Percentiles rank a stretch among this genome's conserved stretches.
Conservation (phyloP, 495 filamentous ascomycete genomes). For the Aspergillus taichungensis region DNA sequence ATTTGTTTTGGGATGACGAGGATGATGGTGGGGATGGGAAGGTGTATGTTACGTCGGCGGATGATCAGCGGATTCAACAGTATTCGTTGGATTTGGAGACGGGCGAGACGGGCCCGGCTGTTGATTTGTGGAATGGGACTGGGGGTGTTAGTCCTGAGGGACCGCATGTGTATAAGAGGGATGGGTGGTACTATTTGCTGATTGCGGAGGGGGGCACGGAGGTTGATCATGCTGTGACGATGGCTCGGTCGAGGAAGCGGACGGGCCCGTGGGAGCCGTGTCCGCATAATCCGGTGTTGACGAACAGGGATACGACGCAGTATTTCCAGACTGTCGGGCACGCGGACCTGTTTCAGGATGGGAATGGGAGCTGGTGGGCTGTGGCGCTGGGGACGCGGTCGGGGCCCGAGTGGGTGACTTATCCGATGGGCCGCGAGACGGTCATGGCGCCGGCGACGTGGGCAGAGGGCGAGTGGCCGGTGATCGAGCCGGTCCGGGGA, state of each 20-base stretch:
- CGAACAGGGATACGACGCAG: slow-evolving; percentile 35
- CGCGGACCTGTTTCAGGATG: slow-evolving; percentile 36
- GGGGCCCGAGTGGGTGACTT: slow-evolving; percentile 23
- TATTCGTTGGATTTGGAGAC: slow-evolving; percentile 35
- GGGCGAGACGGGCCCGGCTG: slow-evolving; percentile 23
- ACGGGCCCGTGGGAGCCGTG: slow-evolving; percentile 47
- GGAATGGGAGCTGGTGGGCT: slow-evolving; percentile 45
- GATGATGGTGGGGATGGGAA: slow-evolving; percentile 18
- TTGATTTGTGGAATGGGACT: slow-evolving; percentile 43
- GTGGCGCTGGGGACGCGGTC: slow-evolving; percentile 39
- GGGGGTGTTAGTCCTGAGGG: slow-evolving; percentile 44
- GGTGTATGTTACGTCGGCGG: slow-evolving; percentile 14
- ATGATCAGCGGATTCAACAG: slow-evolving; percentile 17
- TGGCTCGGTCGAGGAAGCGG: slow-evolving; percentile 42
- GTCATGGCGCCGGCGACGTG: slow-evolving; percentile 46
- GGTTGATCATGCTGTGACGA: slow-evolving; percentile 41
- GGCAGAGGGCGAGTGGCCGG: slow-evolving; percentile 24
- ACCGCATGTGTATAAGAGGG: slow-evolving; percentile 53
- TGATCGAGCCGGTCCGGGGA: slow-evolving; percentile 19
- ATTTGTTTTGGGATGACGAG: slow-evolving; percentile 17
- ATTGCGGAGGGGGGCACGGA: slow-evolving; percentile 55
- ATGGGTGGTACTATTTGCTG: slow-evolving; percentile 55
- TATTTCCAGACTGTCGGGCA: slow-evolving; percentile 34
- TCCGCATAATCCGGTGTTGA: slow-evolving; percentile 45
- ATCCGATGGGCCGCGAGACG: slow-evolving; percentile 54